Conservation (phyloP, 345 rosid species). For the Nasturtium officinale region DNA sequence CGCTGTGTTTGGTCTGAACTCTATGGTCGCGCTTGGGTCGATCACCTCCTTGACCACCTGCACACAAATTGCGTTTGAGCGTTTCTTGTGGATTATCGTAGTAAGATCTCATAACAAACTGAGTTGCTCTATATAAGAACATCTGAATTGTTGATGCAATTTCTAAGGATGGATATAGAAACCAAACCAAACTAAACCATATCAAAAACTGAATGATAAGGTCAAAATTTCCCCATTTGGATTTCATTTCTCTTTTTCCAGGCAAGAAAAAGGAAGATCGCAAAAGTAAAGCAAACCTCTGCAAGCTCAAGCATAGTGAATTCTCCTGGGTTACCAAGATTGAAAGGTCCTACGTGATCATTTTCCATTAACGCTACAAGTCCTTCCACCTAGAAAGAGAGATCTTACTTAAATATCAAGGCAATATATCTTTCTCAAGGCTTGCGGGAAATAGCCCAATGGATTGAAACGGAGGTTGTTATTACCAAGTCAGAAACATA, state of each 20-base stretch:
- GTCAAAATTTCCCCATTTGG: not conserved
- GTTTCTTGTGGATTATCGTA: not conserved
- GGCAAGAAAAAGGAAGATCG: not conserved
- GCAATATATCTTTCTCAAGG: not conserved
- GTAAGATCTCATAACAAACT: not conserved
- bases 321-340: constrained; percentile 98
- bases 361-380: constrained; percentile 88
- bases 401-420: not conserved
- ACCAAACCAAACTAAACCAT: not conserved
- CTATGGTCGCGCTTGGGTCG: constrained; percentile 90
- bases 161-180: not conserved
- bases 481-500: constrained; percentile 95
- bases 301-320: constrained; percentile 98
- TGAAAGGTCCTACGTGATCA: constrained; percentile 94
- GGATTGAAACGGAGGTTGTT: constrained; percentile 1
- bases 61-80: not conserved
- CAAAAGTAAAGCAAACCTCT: constrained; percentile 60
- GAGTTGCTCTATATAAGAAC: not conserved
- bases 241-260: not conserved
- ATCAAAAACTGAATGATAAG: not conserved
- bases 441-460: constrained; percentile 6
- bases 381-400: constrained; percentile 75
- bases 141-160: not conserved
- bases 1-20: constrained; percentile 84
- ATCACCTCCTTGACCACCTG: constrained; percentile 94